Evolutionary conservation across 164 flowering plant species (phyloP).

Genomic region (Litsea cubeba): DNA sequence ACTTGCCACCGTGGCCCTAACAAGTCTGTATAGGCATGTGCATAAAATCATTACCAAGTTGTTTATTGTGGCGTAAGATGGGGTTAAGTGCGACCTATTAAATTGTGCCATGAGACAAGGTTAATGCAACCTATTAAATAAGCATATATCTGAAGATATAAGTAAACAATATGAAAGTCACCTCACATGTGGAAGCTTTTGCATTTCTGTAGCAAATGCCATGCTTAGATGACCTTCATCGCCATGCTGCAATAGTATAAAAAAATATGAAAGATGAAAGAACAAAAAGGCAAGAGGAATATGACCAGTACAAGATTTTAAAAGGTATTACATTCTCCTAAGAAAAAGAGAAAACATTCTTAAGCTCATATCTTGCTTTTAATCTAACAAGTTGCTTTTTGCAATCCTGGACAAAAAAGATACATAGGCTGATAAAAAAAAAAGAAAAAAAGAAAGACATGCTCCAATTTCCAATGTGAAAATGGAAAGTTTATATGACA

Average conservation of each 20-base stretch:
- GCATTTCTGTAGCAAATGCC: conserved; percentile 76
- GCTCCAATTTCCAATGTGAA: not conserved
- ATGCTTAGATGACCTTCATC: conserved; percentile 80
- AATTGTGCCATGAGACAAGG: not conserved
- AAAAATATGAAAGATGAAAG: conserved; percentile 1
- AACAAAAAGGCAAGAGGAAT: not conserved
- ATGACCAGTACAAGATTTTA: not conserved
- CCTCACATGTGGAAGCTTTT: conserved; percentile 77
- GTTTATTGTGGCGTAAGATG: no score
- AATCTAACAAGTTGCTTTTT: not conserved
- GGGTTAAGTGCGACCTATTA: no score
- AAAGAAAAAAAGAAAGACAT: not conserved
- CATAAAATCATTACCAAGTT: no score
- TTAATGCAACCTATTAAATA: not conserved
- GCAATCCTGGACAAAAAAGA: not conserved
- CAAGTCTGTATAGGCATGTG: no score
- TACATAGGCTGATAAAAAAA: not conserved
- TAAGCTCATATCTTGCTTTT: not conserved
- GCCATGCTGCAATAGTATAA: conserved; percentile 60
- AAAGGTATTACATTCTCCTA: no score
- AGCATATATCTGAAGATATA: not conserved
- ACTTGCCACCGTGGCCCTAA: no score
- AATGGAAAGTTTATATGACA: not conserved
- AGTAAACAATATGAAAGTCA: conserved; percentile 26
- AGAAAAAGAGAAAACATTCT: not conserved